Evolutionary conservation across 139 green algal genomes (phyloP), one percentile per base, ranked within the genome.

Genomic region (Mesotaenium endlicherianum): DNA sequence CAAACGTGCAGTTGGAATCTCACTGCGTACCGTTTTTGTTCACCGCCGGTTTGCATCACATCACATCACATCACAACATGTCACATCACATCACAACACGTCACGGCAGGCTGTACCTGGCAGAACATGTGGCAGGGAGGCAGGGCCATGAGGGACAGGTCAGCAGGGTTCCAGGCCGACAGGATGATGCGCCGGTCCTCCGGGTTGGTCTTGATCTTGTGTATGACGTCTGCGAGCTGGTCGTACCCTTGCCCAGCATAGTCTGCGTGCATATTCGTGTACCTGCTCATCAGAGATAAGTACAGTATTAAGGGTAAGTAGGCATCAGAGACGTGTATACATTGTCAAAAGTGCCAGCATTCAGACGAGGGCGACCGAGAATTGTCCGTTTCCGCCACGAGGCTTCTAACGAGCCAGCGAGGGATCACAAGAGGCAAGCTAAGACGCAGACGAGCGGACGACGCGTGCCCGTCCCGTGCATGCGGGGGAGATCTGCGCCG

Each of bases 81-180:
- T 11, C 47, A 57, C 47, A 11, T 11, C 47, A 57, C 47, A 57
- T 11, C 47, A 57, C 47, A 11, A 8, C 47, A 57, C 47, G 47
- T 11, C 47, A 57, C 47, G 60, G 8, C 6, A 74, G 11, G 8
- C 8, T 40, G 2, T 26, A 87, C 82, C 75, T 87, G 82, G 26
- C 34, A 47, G 75, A 98, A 96, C 95, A 99, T 97, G 91, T 99
- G 97, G 90, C 97, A 99, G 75, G 97, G 97, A 34, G 97, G 97
- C 81, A 99, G 90, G 2, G 97, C 97, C 97, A 99, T 99, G 40
- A 96, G 85, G 2, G 90, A 72, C 40, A 99, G 88, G 14, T 95
- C 96, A 0, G 93, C 90, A 0, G 97, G 97, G 91, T 99, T 99
- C 97, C 97, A 99, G 0, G 97, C 97, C 5, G 83, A 95, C 70